Evolutionary conservation across 352 stramenopile genomes (phyloP), one percentile per base, ranked within the genome.

Genomic region (Achlya hypogyna): DNA sequence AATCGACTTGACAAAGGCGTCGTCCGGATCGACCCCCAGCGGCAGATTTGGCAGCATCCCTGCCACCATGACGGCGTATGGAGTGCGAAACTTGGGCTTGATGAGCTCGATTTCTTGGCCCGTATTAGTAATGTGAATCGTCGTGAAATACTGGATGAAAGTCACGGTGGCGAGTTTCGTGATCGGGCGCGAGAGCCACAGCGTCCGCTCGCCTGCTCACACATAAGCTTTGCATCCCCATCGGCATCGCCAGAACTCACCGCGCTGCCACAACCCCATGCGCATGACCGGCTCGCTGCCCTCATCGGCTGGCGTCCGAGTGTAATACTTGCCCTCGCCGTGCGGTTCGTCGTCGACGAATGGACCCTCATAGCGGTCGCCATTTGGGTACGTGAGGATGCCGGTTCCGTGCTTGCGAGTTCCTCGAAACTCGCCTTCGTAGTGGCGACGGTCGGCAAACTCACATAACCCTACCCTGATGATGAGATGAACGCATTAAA

Each of bases 341-440:
- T 98, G 82, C 67, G 84, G 87, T 49, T 85, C 74, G 29, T 94
- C 88, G 31, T 93, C 54, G 62, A 84, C 74, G 65, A 95, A 98
- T 35, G 89, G 74, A 5, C 93, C 93, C 71, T 96, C 87, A 72
- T 97, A 98, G 1, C 78, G 77, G 58, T 97, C 93, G 2, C 91
- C 90, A 53, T 91, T 96, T 0, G 84, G 73, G 63, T 95, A 96
- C 2, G 80, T 88, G 16, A 97, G 62, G 31, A 87, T 75, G 5
- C 92, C 91, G 32, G 83, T 63, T 4, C 91, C 91, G 28, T 97
- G 80, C 5, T 84, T 75, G 6, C 75, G 69, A 10, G 84, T 91
- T 53, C 75, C 64, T 5, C 20, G 43, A 62, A 93, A 91, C 5
- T 75, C 72, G n/a, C 84, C 82, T 14, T 66, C 63, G 52, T 93